Percentiles rank a stretch among this genome's conserved stretches.
Conservation (phyloP, 768 basidiomycete species). For the Mycena belliarum region DNA sequence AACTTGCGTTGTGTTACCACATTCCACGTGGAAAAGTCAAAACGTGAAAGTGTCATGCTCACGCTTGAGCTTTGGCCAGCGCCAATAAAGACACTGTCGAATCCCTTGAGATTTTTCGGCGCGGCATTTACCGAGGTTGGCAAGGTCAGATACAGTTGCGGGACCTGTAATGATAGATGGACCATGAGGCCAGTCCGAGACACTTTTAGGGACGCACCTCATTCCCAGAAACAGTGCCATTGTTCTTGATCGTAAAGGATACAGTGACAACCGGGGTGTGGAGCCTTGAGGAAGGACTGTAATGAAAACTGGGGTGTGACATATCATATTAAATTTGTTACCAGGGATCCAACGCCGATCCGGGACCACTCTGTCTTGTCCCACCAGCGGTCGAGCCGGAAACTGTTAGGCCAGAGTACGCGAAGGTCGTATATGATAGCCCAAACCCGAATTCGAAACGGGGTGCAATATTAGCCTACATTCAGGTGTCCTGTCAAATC, state of each 20-base stretch:
- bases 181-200: background rate
- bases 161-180: conserved; percentile 39
- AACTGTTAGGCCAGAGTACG: conserved; percentile 46
- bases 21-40: conserved; percentile 58
- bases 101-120: conserved; percentile 56
- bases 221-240: conserved; percentile 51
- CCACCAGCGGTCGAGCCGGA: conserved; percentile 43
- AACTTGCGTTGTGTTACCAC: conserved; percentile 42
- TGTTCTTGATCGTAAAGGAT: conserved; percentile 54
- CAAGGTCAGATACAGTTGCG: conserved; percentile 55
- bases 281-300: conserved; percentile 37
- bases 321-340: too few species aligned
- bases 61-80: conserved; percentile 48
- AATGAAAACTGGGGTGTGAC: too few species aligned
- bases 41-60: conserved; percentile 48
- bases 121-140: conserved; percentile 50
- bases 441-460: conserved; percentile 54
- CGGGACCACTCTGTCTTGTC: conserved; percentile 44
- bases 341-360: conserved; percentile 56
- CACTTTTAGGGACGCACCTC: conserved; percentile 40
- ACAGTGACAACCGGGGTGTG: conserved; percentile 54
- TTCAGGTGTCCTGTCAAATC: too few species aligned
- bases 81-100: conserved; percentile 48
- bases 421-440: conserved; percentile 60
- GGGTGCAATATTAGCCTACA: conserved; percentile 40